Percentiles rank a stretch among this genome's conserved stretches.
phyloP scores from a whole-genome alignment of 805 yeast genomes.

The Saturnispora serradocipensis region DNA sequence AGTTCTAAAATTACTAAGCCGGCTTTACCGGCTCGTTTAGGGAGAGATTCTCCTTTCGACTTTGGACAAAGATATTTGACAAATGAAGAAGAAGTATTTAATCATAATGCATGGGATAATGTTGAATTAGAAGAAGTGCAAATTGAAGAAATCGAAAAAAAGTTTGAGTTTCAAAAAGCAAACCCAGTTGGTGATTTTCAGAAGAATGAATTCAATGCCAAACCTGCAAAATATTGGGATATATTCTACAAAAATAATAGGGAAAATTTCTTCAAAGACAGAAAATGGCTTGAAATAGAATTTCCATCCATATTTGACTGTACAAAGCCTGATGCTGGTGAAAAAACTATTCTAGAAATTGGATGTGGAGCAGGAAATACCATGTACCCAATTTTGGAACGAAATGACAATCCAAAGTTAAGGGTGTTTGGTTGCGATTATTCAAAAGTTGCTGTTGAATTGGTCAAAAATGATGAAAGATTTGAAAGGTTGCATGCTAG shows the following conservation, averaged over 20 bases:
- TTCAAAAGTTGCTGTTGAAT: constrained; percentile 79
- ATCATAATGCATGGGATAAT: constrained; percentile 94
- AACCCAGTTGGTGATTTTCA: constrained; percentile 86
- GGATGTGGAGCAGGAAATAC: constrained; percentile 99
- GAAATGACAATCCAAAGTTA: constrained; percentile 72
- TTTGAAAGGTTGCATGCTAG: constrained; percentile 34
- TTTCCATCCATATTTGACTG: constrained; percentile 79
- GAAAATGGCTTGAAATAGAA: constrained; percentile 93
- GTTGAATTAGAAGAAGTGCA: constrained; percentile 97
- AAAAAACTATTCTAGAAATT: constrained; percentile 70
- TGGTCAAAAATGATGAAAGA: constrained; percentile 57
- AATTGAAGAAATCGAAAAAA: constrained; percentile 37
- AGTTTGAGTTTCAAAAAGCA: constrained; percentile 65
- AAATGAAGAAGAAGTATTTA: constrained; percentile 75
- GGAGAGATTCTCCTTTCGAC: constrained; percentile 82
- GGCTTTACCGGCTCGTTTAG: constrained; percentile 48
- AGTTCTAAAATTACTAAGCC: constrained; percentile 27
- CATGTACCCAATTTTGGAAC: constrained; percentile 77
- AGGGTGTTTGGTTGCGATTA: constrained; percentile 81
- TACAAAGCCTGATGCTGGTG: constrained; percentile 63
- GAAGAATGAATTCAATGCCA: constrained; percentile 63
- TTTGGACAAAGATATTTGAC: constrained; percentile 80
- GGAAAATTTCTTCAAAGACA: constrained; percentile 91
- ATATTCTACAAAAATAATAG: constrained; percentile 81
- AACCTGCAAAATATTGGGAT: constrained; percentile 95